phyloP scores from a whole-genome alignment of 768 basidiomycete genomes.

The Dacryopinax primogenitus region DNA sequence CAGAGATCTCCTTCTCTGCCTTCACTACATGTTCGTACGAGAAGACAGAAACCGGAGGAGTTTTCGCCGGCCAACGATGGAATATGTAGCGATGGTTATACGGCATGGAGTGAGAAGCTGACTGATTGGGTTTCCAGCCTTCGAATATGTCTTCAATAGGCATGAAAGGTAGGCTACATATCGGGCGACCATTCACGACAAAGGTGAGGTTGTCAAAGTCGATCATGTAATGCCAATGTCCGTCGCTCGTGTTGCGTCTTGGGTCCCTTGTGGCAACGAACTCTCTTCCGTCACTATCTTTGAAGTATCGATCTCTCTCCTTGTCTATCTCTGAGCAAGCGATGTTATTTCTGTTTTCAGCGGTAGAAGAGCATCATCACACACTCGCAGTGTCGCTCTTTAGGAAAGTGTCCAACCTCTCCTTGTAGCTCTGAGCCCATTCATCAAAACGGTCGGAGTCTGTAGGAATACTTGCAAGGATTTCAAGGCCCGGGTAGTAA shows the following conservation, averaged over 20 bases:
- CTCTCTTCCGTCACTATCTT: neutral
- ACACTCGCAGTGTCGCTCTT: no score
- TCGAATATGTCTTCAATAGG: conserved; percentile 18
- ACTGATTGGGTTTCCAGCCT: conserved; percentile 26
- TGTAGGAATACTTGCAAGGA: conserved; percentile 19
- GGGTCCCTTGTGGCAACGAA: neutral
- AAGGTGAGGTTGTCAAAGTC: conserved; percentile 26
- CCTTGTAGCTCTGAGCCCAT: no score
- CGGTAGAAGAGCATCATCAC: no score
- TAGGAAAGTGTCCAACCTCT: no score
- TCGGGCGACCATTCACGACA: conserved; percentile 15
- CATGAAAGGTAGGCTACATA: conserved; percentile 10
- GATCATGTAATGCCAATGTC: conserved; percentile 26
- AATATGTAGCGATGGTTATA: conserved; percentile 14
- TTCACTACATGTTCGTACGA: no score
- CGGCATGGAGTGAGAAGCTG: conserved; percentile 14
- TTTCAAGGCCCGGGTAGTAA: conserved; percentile 22
- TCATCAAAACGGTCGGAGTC: conserved; percentile 14
- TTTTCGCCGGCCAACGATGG: neutral
- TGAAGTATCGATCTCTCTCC: neutral
- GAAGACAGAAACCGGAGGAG: neutral
- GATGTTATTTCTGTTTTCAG: no score
- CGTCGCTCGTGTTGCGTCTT: conserved; percentile 19
- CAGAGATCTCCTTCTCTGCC: neutral
- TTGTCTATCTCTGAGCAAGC: no score